Evolutionary conservation across 805 yeast species (phyloP).

Genomic region (Debaryomyces castellii): DNA sequence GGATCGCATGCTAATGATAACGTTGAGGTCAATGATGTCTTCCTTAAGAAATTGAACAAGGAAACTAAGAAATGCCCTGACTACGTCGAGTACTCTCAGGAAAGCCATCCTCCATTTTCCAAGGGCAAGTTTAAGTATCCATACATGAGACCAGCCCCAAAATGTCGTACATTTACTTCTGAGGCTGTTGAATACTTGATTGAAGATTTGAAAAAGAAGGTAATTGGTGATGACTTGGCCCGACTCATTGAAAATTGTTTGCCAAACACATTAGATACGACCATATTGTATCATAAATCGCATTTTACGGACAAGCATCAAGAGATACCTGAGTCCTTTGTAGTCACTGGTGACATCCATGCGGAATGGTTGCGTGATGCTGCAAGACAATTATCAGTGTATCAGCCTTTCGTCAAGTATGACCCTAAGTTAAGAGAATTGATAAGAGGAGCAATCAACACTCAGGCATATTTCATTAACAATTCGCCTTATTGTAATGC

Average conservation of each 20-base stretch:
- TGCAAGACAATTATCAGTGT: slow-evolving; percentile 77
- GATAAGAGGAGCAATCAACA: slow-evolving; percentile 75
- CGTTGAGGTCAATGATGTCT: slow-evolving; percentile 8
- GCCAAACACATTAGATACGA: slow-evolving; percentile 88
- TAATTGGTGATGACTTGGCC: slow-evolving; percentile 65
- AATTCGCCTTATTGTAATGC: slow-evolving; percentile 86
- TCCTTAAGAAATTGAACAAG: slow-evolving; percentile 18
- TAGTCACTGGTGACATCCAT: slow-evolving; percentile 89
- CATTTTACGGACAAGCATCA: slow-evolving; percentile 14
- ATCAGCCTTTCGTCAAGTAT: slow-evolving; percentile 56
- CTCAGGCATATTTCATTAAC: slow-evolving; percentile 66
- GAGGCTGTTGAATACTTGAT: slow-evolving; percentile 61
- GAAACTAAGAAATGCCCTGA: slow-evolving; percentile 48
- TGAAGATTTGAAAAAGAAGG: slow-evolving; percentile 45
- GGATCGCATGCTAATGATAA: not conserved
- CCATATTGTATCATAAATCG: slow-evolving; percentile 66
- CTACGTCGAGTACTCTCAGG: slow-evolving; percentile 59
- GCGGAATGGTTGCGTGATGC: slow-evolving; percentile 94
- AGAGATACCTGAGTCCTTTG: slow-evolving; percentile 56
- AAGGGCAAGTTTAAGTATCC: slow-evolving; percentile 59
- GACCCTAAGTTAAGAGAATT: slow-evolving; percentile 52
- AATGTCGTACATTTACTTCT: slow-evolving; percentile 74
- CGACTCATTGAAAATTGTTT: slow-evolving; percentile 77
- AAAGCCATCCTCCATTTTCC: slow-evolving; percentile 56
- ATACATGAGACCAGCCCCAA: slow-evolving; percentile 69